Conservation (phyloP, 2,329 filamentous ascomycete species). For the Seiridium unicorne region DNA sequence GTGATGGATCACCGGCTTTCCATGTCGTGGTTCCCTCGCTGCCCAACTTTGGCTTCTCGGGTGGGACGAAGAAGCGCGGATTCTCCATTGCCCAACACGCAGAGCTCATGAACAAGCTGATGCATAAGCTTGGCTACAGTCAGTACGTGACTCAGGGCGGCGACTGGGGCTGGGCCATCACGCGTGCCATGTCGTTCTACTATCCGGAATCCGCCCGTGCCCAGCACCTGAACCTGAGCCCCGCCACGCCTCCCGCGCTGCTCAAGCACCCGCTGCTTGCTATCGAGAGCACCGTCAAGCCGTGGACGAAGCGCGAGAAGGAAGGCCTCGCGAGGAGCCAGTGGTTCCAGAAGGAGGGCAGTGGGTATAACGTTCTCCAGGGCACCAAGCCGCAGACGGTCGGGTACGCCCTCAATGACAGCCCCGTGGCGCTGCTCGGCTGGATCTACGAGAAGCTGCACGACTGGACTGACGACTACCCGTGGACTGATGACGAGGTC, state of each 20-base stretch:
- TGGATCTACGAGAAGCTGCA: slow-evolving; percentile 82
- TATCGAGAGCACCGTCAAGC: slow-evolving; percentile 27
- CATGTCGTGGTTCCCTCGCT: slow-evolving; percentile 47
- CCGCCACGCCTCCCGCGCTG: not conserved
- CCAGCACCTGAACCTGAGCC: slow-evolving; percentile 32
- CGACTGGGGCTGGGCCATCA: slow-evolving; percentile 68
- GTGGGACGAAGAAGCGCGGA: slow-evolving; percentile 38
- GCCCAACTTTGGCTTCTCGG: slow-evolving; percentile 44
- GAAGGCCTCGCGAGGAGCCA: slow-evolving; percentile 43
- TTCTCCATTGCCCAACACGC: slow-evolving; percentile 60
- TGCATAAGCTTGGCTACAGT: slow-evolving; percentile 57
- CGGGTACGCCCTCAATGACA: slow-evolving; percentile 66
- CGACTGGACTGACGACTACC: slow-evolving; percentile 71
- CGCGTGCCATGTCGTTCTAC: slow-evolving; percentile 54
- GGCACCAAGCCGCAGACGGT: slow-evolving; percentile 69
- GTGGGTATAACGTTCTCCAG: slow-evolving; percentile 57
- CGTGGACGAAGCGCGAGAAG: slow-evolving; percentile 46
- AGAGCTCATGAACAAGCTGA: slow-evolving; percentile 57
- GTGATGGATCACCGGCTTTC: slow-evolving; percentile 32
- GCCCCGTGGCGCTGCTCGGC: slow-evolving; percentile 66
- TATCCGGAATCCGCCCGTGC: slow-evolving; percentile 64
- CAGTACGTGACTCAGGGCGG: slow-evolving; percentile 60
- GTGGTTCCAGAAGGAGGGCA: slow-evolving; percentile 55
- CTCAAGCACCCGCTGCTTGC: slow-evolving; percentile 22
- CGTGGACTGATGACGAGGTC: slow-evolving; percentile 74